A percentile compares a stretch with the other conserved stretches of the same genome.
Conservation (phyloP, 345 rosid species). For the Rubroshorea leprosula region DNA sequence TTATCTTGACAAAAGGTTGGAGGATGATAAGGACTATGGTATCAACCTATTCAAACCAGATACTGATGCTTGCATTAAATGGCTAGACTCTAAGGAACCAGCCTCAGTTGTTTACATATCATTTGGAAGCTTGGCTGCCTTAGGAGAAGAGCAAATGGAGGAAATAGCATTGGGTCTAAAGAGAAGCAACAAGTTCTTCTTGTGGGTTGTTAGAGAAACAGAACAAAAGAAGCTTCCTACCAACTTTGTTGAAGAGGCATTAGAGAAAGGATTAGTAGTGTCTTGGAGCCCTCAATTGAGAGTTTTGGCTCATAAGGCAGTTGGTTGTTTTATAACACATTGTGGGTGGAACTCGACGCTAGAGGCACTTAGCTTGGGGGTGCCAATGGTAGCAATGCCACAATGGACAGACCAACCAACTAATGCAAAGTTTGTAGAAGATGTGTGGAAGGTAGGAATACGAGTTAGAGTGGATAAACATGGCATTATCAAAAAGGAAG, state of each 20-base stretch:
- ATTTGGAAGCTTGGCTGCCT: constrained; percentile 40
- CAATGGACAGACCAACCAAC: too few species aligned
- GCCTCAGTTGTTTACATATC: constrained; percentile 45
- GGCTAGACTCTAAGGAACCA: constrained; percentile 40
- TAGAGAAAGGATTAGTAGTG: too few species aligned
- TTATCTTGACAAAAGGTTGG: background rate
- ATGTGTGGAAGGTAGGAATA: too few species aligned
- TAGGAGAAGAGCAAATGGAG: constrained; percentile 42
- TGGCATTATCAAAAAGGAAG: too few species aligned
- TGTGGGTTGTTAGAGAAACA: constrained; percentile 55
- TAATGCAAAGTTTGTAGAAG: too few species aligned
- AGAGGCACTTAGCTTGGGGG: too few species aligned
- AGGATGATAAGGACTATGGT: background rate
- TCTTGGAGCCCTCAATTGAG: too few species aligned
- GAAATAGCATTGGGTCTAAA: constrained; percentile 39
- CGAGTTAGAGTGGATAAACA: too few species aligned
- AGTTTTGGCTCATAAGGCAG: too few species aligned
- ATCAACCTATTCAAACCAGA: background rate
- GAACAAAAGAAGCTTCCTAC: constrained; percentile 36
- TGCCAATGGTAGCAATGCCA: too few species aligned
- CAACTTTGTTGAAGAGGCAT: background rate
- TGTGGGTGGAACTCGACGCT: too few species aligned
- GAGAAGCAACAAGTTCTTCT: constrained; percentile 26
- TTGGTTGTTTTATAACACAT: too few species aligned
- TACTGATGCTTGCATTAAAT: constrained; percentile 20